phyloP scores from a whole-genome alignment of 352 stramenopile genomes.

The Globisporangium camurandrum region DNA sequence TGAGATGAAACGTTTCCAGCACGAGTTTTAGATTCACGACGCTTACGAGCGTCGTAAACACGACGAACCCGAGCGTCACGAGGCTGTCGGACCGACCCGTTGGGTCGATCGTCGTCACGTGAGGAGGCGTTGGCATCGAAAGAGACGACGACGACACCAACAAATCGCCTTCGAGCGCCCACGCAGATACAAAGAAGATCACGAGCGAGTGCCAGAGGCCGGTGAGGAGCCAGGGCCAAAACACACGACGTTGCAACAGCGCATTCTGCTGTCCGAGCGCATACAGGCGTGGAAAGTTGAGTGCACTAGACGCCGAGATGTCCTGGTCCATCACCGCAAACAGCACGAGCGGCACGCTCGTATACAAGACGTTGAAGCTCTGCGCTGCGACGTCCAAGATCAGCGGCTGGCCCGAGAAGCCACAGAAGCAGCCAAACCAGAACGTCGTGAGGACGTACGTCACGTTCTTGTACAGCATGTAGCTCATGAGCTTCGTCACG shows the following conservation, averaged over 20 bases:
- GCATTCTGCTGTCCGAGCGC: conserved; percentile 62
- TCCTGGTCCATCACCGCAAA: conserved; percentile 80
- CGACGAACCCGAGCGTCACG: conserved; percentile 62
- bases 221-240: conserved; percentile 80
- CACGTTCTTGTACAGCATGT: conserved; percentile 95
- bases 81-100: conserved; percentile 45
- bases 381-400: conserved; percentile 74
- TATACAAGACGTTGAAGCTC: conserved; percentile 83
- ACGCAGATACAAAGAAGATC: conserved; percentile 77
- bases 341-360: conserved; percentile 61
- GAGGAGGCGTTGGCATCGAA: conserved; percentile 1
- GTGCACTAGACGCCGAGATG: conserved; percentile 52
- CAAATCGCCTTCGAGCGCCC: conserved; percentile 41
- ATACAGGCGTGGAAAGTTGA: conserved; percentile 62
- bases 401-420: conserved; percentile 71
- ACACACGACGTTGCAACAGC: conserved; percentile 47
- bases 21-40: conserved; percentile 76
- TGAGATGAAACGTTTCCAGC: conserved; percentile 66
- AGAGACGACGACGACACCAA: conserved; percentile 15
- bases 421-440: conserved; percentile 75
- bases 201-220: conserved; percentile 77
- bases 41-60: conserved; percentile 75
- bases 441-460: conserved; percentile 80
- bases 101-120: conserved; percentile 25
- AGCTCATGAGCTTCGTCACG: conserved; percentile 89